phyloP scores from a whole-genome alignment of 2,329 filamentous ascomycete genomes.

The Fusarium buharicum region DNA sequence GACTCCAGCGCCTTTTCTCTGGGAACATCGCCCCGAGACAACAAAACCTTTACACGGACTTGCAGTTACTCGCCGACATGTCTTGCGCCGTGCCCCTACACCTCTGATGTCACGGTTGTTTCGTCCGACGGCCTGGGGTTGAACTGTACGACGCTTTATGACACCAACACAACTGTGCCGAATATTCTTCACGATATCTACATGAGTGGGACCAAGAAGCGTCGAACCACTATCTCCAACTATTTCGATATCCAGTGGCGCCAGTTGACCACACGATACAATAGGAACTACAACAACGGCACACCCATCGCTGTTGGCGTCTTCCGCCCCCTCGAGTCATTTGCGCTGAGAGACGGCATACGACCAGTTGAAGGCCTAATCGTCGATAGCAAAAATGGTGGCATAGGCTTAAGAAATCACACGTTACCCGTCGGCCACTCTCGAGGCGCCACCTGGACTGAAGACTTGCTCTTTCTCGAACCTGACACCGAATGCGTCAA shows the following conservation, averaged over 20 bases:
- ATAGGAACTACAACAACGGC: constrained; percentile 46
- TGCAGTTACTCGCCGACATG: constrained; percentile 44
- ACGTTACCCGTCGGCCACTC: constrained; percentile 49
- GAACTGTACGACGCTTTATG: constrained; percentile 25
- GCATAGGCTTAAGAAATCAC: constrained; percentile 59
- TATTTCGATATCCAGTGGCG: constrained; percentile 39
- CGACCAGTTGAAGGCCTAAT: constrained; percentile 56
- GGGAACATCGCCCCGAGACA: constrained; percentile 52
- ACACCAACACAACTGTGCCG: constrained; percentile 45
- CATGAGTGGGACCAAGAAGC: constrained; percentile 33
- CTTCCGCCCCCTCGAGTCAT: constrained; percentile 30
- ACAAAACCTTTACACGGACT: constrained; percentile 23
- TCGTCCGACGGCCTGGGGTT: constrained; percentile 38
- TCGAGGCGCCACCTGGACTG: constrained; percentile 56
- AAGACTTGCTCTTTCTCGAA: constrained; percentile 60
- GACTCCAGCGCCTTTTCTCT: constrained; percentile 53
- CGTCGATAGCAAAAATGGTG: constrained; percentile 54
- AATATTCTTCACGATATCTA: constrained; percentile 34
- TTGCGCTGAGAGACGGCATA: constrained; percentile 49
- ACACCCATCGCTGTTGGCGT: constrained; percentile 45
- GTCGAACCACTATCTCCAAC: constrained; percentile 26
- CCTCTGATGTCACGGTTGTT: constrained; percentile 26
- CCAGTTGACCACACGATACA: constrained; percentile 49
- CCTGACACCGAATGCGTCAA: constrained; percentile 58
- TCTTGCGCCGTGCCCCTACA: constrained; percentile 43